Evolutionary conservation across 192 early-diverging fungal genomes (phyloP).

Genomic region (Rhizoclosmatium globosum): DNA sequence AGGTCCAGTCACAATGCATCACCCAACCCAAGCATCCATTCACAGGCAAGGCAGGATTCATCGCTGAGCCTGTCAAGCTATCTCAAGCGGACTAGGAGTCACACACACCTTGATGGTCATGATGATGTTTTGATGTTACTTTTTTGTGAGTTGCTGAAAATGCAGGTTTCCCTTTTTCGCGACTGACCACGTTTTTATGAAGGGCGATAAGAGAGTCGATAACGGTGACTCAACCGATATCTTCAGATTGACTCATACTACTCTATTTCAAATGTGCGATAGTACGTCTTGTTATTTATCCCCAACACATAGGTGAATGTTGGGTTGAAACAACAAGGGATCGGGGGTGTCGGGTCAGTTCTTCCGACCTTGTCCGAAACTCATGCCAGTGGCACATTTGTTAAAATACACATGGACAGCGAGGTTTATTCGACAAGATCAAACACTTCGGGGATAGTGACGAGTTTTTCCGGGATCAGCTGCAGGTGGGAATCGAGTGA

Average conservation of each 20-base stretch:
- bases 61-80: no score
- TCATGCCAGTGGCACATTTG: background rate
- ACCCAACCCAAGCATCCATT: no score
- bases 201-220: no score
- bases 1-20: no score
- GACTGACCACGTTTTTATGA: background rate
- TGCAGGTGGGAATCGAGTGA: slow-evolving; percentile 28
- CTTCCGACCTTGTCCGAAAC: background rate
- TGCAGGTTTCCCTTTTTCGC: background rate
- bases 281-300: background rate
- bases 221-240: background rate
- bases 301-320: no score
- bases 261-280: background rate
- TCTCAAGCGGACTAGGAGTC: background rate
- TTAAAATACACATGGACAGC: background rate
- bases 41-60: no score
- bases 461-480: slow-evolving; percentile 71
- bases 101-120: background rate
- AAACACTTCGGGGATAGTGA: slow-evolving; percentile 69
- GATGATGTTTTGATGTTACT: background rate
- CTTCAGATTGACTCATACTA: background rate
- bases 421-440: slow-evolving; percentile 19
- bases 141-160: background rate
- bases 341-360: background rate
- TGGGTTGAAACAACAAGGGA: no score